Percentiles rank a stretch among this genome's conserved stretches.
These are phyloP conservation scores for Pseudogymnoascus pannorum DNA, from an alignment of 2,329 filamentous ascomycete species.

Conservation along the genomic window DNA sequence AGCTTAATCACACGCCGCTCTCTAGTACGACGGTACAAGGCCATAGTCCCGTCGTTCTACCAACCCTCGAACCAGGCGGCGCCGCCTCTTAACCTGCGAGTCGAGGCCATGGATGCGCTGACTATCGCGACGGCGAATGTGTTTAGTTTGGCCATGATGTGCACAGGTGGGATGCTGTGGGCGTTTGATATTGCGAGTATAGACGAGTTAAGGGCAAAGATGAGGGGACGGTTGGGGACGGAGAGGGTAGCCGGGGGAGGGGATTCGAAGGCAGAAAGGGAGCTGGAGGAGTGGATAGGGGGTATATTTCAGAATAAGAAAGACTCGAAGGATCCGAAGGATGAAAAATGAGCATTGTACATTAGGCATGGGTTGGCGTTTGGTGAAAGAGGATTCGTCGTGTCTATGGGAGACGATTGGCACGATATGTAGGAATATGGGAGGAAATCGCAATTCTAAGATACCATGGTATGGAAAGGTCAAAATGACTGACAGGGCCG, in stretches of 20 bases:
- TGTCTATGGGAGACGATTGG: neutral
- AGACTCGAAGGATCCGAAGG: constrained; percentile 6
- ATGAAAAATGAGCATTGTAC: neutral
- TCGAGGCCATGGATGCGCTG: constrained; percentile 76
- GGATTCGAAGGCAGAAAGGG: constrained; percentile 48
- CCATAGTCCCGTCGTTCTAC: constrained; percentile 65
- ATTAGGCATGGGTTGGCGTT: constrained; percentile 2
- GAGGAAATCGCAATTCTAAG: constrained; percentile 7
- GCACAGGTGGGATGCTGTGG: constrained; percentile 66
- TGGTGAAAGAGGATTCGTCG: neutral
- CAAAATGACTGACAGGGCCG: neutral
- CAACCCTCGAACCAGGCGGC: constrained; percentile 49
- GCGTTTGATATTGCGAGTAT: constrained; percentile 67
- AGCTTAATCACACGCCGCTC: constrained; percentile 65
- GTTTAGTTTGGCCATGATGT: constrained; percentile 65
- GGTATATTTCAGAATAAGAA: constrained; percentile 52
- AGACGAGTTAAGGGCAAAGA: constrained; percentile 52
- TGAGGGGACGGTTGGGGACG: constrained; percentile 36
- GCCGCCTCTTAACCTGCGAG: constrained; percentile 50
- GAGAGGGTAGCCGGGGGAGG: constrained; percentile 29
- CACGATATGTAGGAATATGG: neutral
- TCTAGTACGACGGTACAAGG: constrained; percentile 53
- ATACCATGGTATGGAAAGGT: neutral
- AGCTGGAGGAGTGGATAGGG: constrained; percentile 56
- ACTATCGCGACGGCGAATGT: constrained; percentile 85